Evolutionary conservation across 2,329 filamentous ascomycete genomes (phyloP).

Genomic region (Nemania sp.): DNA sequence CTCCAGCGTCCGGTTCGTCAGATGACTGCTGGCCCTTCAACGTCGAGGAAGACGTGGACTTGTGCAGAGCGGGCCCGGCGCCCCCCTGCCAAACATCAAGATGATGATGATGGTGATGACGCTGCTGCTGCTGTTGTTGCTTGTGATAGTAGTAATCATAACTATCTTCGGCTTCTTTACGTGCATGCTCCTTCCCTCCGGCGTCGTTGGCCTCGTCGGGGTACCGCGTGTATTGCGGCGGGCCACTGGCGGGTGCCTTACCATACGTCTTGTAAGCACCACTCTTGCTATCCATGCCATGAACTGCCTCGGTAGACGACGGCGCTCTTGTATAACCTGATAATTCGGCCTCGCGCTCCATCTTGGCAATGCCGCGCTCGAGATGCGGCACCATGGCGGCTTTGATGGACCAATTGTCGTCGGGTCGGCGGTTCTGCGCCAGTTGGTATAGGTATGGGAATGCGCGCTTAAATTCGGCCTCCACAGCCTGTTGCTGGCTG

Average conservation of each 20-base stretch:
- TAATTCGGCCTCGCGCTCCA: slow-evolving; percentile 43
- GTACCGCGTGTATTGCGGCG: slow-evolving; percentile 19
- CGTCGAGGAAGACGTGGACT: slow-evolving; percentile 17
- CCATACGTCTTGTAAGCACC: not conserved
- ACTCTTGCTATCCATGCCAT: slow-evolving; percentile 11
- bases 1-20: slow-evolving; percentile 20
- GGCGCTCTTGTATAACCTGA: not conserved
- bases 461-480: slow-evolving; percentile 52
- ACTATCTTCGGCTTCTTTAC: slow-evolving; percentile 7
- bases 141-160: slow-evolving; percentile 5
- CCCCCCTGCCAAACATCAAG: slow-evolving; percentile 9
- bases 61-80: slow-evolving; percentile 4
- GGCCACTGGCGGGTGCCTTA: slow-evolving; percentile 11
- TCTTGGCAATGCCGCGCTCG: slow-evolving; percentile 51
- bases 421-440: slow-evolving; percentile 41
- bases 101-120: slow-evolving; percentile 6
- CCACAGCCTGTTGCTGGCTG: slow-evolving; percentile 53
- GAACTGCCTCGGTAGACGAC: not conserved
- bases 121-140: slow-evolving; percentile 5
- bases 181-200: slow-evolving; percentile 4
- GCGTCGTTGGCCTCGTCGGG: slow-evolving; percentile 2
- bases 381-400: slow-evolving; percentile 55
- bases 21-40: slow-evolving; percentile 17
- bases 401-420: slow-evolving; percentile 50
- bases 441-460: slow-evolving; percentile 54